Conservation (phyloP, 2,329 filamentous ascomycete species). For the Aureobasidium namibiae region DNA sequence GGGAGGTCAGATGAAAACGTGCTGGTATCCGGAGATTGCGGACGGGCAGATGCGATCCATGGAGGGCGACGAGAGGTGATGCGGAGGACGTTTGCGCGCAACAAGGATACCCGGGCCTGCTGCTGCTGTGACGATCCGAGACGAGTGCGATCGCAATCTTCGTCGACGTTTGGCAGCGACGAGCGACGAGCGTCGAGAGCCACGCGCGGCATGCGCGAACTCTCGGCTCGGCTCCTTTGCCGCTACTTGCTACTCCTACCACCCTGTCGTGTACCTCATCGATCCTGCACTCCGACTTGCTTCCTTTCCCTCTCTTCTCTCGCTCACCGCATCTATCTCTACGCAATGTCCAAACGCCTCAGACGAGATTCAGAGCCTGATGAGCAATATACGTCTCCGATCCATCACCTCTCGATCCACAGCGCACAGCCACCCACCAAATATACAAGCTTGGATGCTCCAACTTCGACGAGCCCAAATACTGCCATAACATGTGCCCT, state of each 20-base stretch:
- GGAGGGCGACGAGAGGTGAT: slow-evolving; percentile 23
- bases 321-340: neutral
- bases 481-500: slow-evolving; percentile 70
- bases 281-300: neutral
- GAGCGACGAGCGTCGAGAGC: neutral
- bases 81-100: slow-evolving; percentile 4
- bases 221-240: neutral
- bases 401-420: slow-evolving; percentile 13
- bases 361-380: slow-evolving; percentile 37
- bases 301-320: neutral
- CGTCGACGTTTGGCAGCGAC: neutral
- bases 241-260: neutral
- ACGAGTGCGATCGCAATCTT: neutral
- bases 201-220: neutral
- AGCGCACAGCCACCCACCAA: slow-evolving; percentile 24
- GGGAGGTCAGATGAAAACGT: slow-evolving; percentile 50
- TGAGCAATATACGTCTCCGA: slow-evolving; percentile 19
- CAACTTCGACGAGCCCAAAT: slow-evolving; percentile 18
- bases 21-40: slow-evolving; percentile 37
- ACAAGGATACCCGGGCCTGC: slow-evolving; percentile 14
- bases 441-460: slow-evolving; percentile 48
- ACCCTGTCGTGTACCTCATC: neutral
- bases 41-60: slow-evolving; percentile 48
- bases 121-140: neutral
- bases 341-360: slow-evolving; percentile 52